Evolutionary conservation across 148 eudicot genomes (phyloP).

Genomic region (Spergularia bocconei): DNA sequence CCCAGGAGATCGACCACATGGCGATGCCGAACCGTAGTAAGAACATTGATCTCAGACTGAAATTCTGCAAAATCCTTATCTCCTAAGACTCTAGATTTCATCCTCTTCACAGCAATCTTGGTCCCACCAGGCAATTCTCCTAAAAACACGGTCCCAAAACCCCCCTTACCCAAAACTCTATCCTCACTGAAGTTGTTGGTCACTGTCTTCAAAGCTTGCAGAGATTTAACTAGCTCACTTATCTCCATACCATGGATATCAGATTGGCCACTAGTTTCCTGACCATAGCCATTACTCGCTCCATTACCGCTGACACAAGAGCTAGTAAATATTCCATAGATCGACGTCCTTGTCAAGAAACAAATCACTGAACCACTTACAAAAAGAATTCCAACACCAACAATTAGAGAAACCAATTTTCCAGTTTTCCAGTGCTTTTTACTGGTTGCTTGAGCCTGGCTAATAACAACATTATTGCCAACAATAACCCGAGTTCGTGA

Average conservation of each 20-base stretch:
- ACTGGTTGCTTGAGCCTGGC: slow-evolving; percentile 36
- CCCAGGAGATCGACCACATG: slow-evolving; percentile 68
- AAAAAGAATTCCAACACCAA: slow-evolving; percentile 35
- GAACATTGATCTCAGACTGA: slow-evolving; percentile 65
- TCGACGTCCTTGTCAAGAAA: slow-evolving; percentile 44
- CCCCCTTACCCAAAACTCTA: slow-evolving; percentile 65
- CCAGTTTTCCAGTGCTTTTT: slow-evolving; percentile 37
- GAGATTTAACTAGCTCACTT: slow-evolving; percentile 48
- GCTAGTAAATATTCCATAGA: too few relatives aligned
- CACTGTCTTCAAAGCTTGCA: slow-evolving; percentile 53
- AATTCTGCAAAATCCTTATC: slow-evolving; percentile 73
- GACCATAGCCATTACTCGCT: slow-evolving; percentile 40
- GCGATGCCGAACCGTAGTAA: slow-evolving; percentile 72
- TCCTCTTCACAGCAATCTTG: slow-evolving; percentile 70
- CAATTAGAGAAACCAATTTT: slow-evolving; percentile 45
- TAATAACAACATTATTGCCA: slow-evolving; percentile 52
- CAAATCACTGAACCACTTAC: slow-evolving; percentile 40
- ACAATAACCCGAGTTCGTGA: slow-evolving; percentile 35
- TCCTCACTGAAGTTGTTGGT: slow-evolving; percentile 69
- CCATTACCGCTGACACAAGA: slow-evolving; percentile 33
- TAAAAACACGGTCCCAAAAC: slow-evolving; percentile 75
- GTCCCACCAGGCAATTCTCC: slow-evolving; percentile 71
- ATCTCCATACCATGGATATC: slow-evolving; percentile 61
- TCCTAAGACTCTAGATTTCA: slow-evolving; percentile 60
- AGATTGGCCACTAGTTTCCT: slow-evolving; percentile 44